Evolutionary conservation across 768 basidiomycete species (phyloP), one percentile per base, ranked within the genome.

Genomic region (Rhizopogon roseolus): DNA sequence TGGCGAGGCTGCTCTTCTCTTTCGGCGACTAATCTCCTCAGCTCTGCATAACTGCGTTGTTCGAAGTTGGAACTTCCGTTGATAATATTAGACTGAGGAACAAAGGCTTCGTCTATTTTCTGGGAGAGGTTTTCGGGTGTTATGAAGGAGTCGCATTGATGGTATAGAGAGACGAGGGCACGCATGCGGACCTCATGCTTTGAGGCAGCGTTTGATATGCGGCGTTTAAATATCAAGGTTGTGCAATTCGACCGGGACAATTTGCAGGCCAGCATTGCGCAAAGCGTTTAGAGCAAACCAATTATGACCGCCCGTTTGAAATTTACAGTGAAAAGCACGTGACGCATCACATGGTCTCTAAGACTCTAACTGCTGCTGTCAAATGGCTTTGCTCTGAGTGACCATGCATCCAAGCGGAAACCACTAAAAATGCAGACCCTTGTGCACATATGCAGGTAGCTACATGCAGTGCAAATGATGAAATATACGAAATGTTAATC

Each of bases 101-200:
- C 46, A 60, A 92, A 90, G 1, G 82, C 83, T 14, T 77, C 67
- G 69, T 90, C 85, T 52, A 91, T 90, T 53, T 71, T 73, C 19
- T 76, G 62, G 17, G 79, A 76, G 29, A 93, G 80, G 62, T 80
- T 90, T 58, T 88, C 85, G 19, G 73, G 73, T 10, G 88, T 88
- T 57, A 93, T 78, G 72, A 88, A 90, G 2, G 74, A 71, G 53
- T 81, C 81, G 46, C 84, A 71, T 71, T 89, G 81, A 73, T 93
- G 89, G 73, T 91, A 92, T 50, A 92, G 79, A 9, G 82, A 77
- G 57, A 90, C 78, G 57, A 91, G 82, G 3, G 87, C 84, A 55
- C 86, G 85, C 73, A 90, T 75, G 71, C 73, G 77, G 40, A 52
- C 52, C 49, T 70, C 61, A 48, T 60, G 55, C 16, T 58, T 50